These are phyloP conservation scores for Wickerhamiella hasegawae DNA, from an alignment of 805 yeast species.

Conservation along the genomic window DNA sequence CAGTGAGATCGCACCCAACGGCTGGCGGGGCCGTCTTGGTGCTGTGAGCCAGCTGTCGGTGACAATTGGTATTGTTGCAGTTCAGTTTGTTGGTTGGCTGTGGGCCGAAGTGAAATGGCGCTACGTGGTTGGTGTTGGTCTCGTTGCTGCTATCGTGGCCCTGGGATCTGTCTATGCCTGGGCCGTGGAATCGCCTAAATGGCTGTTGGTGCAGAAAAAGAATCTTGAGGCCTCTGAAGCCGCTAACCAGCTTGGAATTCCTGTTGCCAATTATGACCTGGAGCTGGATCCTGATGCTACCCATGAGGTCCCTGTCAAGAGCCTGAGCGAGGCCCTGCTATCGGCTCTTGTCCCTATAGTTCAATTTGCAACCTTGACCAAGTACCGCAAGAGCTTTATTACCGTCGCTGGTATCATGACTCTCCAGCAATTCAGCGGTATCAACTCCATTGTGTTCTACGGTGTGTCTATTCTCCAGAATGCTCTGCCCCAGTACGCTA, in stretches of 20 bases:
- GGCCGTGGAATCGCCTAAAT: slow-evolving; percentile 65
- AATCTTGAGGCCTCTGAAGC: background rate
- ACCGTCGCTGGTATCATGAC: slow-evolving; percentile 59
- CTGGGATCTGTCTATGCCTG: slow-evolving; percentile 8
- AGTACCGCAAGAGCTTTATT: slow-evolving; percentile 39
- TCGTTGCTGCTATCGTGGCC: slow-evolving; percentile 30
- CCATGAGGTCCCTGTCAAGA: background rate
- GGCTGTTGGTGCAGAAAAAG: slow-evolving; percentile 31
- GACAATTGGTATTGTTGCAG: slow-evolving; percentile 67
- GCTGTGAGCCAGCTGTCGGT: slow-evolving; percentile 79
- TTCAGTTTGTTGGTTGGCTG: slow-evolving; percentile 56
- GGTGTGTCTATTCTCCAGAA: slow-evolving; percentile 74
- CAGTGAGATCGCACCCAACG: slow-evolving; percentile 61
- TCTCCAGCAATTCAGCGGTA: slow-evolving; percentile 86
- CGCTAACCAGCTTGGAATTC: slow-evolving; percentile 1
- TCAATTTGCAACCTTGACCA: slow-evolving; percentile 35
- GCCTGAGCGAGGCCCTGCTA: background rate
- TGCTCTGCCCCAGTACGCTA: slow-evolving; percentile 56
- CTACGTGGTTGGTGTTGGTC: slow-evolving; percentile 44
- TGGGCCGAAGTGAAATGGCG: slow-evolving; percentile 70
- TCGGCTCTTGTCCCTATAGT: slow-evolving; percentile 10
- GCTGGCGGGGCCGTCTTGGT: slow-evolving; percentile 62
- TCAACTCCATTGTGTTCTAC: slow-evolving; percentile 81
- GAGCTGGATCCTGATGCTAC: no score
- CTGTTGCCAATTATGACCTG: background rate